Conservation (phyloP, 176 grass and related monocot species). For the Rhipidocladum racemiflorum region DNA sequence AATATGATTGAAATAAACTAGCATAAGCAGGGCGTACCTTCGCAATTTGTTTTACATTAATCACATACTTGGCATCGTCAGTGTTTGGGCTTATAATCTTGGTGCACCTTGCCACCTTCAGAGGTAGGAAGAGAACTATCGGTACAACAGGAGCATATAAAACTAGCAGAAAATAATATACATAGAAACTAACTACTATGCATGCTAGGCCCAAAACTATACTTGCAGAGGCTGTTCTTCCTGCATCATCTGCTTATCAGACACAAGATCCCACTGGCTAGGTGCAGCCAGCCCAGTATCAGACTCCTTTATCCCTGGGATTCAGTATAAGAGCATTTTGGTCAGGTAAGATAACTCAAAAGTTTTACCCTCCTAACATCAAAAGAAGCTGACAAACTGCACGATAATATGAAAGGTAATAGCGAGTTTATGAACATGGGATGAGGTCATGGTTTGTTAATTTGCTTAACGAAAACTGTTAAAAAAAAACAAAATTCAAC, state of each 20-base stretch:
- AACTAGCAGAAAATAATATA: background rate
- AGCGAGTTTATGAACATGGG: background rate
- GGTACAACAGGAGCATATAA: background rate
- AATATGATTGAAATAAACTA: background rate
- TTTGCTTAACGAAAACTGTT: background rate
- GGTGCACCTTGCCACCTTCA: constrained; percentile 89
- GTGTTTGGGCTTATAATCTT: constrained; percentile 97
- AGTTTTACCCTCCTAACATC: background rate
- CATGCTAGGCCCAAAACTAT: background rate
- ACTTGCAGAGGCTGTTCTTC: constrained; percentile 88
- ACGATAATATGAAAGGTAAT: background rate
- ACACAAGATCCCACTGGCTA: constrained; percentile 94
- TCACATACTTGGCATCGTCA: constrained; percentile 93
- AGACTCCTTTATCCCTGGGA: constrained; percentile 91
- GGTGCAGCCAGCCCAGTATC: constrained; percentile 91
- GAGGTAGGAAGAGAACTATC: background rate
- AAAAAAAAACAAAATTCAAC: background rate
- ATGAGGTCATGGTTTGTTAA: background rate
- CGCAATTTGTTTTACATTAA: constrained; percentile 98
- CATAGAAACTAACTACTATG: background rate
- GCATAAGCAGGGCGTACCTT: constrained; percentile 49
- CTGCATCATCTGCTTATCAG: constrained; percentile 99
- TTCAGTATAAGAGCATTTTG: background rate
- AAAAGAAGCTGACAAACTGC: background rate
- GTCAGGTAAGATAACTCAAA: background rate